A percentile compares a stretch with the other conserved stretches of the same genome.
Conservation (phyloP, 169 alveolate species). For the Besnoitia besnoiti region DNA sequence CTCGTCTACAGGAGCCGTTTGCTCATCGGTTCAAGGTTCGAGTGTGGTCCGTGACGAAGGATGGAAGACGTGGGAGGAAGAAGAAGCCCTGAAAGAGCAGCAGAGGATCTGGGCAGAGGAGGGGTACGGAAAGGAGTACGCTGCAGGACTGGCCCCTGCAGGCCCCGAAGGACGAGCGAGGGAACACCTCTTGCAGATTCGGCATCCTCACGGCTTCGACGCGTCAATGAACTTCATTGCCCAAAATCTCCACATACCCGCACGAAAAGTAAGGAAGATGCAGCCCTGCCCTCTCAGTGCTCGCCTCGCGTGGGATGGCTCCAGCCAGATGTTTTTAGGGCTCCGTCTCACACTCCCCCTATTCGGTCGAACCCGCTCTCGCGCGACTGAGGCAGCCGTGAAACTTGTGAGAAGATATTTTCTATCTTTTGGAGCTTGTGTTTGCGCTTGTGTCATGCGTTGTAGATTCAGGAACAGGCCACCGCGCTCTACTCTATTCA, state of each 20-base stretch:
- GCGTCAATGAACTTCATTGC: background rate
- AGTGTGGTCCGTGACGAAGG: constrained; percentile 17
- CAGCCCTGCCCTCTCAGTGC: too few species aligned
- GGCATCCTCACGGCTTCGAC: constrained; percentile 12
- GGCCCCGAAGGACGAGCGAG: constrained; percentile 39
- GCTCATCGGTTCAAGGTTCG: background rate
- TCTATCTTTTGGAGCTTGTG: too few species aligned
- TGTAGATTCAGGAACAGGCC: background rate
- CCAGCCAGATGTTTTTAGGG: too few species aligned
- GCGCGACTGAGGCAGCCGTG: too few species aligned
- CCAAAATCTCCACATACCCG: background rate
- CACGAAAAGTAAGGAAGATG: background rate
- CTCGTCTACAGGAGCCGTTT: background rate
- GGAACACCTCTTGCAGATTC: constrained; percentile 5
- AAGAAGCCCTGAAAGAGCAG: constrained; percentile 62
- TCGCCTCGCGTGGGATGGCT: too few species aligned
- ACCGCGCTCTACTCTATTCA: constrained; percentile 3
- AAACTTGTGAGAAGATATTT: too few species aligned
- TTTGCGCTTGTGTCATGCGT: background rate
- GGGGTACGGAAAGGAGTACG: constrained; percentile 35
- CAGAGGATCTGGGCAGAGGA: constrained; percentile 58
- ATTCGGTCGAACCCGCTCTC: too few species aligned
- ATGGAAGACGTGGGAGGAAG: constrained; percentile 48
- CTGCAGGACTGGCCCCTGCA: constrained; percentile 40
- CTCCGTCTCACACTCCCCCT: too few species aligned